Conservation (phyloP, 2,329 filamentous ascomycete genomes). For the Clonostachys sp. region DNA sequence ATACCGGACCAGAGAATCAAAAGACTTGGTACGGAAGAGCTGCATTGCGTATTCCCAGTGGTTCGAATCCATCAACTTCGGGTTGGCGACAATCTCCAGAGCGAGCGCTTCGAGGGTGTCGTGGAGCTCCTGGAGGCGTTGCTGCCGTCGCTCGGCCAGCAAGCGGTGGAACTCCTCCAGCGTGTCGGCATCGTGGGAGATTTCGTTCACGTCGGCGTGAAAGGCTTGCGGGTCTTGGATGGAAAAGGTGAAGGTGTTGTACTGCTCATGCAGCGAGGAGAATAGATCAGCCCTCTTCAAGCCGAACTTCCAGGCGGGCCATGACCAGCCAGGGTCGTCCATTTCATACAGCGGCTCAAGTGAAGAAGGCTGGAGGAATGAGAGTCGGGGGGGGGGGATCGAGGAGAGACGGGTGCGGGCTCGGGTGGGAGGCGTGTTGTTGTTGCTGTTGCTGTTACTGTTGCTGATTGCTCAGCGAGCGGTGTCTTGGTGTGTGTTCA, state of each 20-base stretch:
- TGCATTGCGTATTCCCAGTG: slow-evolving; percentile 56
- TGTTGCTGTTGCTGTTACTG: slow-evolving; percentile 8
- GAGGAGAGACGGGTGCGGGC: slow-evolving; percentile 2
- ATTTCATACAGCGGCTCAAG: slow-evolving; percentile 24
- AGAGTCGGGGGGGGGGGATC: slow-evolving; percentile 4
- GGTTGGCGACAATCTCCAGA: slow-evolving; percentile 58
- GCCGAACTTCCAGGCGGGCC: slow-evolving; percentile 61
- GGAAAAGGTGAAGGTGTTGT: slow-evolving; percentile 51
- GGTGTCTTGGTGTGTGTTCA: no score
- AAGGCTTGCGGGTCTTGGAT: slow-evolving; percentile 58
- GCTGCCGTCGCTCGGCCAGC: slow-evolving; percentile 46
- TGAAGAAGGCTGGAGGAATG: slow-evolving; percentile 1
- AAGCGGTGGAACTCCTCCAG: slow-evolving; percentile 48
- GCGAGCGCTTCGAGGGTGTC: slow-evolving; percentile 51
- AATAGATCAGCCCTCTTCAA: slow-evolving; percentile 56
- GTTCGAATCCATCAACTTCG: slow-evolving; percentile 50
- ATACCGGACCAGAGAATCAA: slow-evolving; percentile 56
- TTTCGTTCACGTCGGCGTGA: slow-evolving; percentile 56
- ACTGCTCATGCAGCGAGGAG: slow-evolving; percentile 52
- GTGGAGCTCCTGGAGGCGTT: slow-evolving; percentile 50
- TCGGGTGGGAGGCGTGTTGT: slow-evolving; percentile 4
- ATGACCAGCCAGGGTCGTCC: slow-evolving; percentile 49
- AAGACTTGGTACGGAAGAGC: slow-evolving; percentile 53
- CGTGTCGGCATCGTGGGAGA: slow-evolving; percentile 45
- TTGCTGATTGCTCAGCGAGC: not conserved